Evolutionary conservation across 129 eudicot genomes (phyloP).

Genomic region (Chrysanthemum makinoi): DNA sequence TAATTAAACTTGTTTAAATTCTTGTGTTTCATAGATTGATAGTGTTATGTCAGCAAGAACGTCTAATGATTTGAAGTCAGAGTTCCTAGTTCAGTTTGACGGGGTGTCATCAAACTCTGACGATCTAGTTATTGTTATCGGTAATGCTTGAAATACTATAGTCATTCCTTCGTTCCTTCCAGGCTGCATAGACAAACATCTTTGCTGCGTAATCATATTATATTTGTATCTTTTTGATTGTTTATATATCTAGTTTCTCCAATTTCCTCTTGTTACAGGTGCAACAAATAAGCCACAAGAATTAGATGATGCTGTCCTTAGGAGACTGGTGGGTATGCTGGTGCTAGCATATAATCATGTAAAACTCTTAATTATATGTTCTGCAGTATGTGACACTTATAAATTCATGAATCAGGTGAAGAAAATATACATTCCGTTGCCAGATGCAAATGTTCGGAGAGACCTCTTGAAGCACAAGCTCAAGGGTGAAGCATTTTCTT

Average conservation of each 20-base stretch:
- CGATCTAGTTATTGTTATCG: conserved; percentile 85
- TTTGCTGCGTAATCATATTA: conserved; percentile 4
- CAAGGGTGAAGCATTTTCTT: conserved; percentile 86
- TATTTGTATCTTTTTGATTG: not conserved
- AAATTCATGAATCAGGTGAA: conserved; percentile 64
- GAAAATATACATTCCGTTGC: conserved; percentile 94
- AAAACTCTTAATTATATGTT: not conserved
- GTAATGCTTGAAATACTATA: conserved; percentile 29
- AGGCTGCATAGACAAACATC: too few species aligned
- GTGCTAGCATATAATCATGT: not conserved
- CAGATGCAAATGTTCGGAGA: conserved; percentile 74
- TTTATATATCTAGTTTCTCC: not conserved
- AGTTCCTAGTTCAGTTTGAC: conserved; percentile 96
- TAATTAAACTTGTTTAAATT: conserved; percentile 10
- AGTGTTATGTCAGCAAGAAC: conserved; percentile 96
- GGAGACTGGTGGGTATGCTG: conserved; percentile 78
- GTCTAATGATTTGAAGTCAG: conserved; percentile 81
- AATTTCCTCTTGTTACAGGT: conserved; percentile 53
- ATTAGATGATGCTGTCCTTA: conserved; percentile 94
- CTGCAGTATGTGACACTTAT: conserved; percentile 4
- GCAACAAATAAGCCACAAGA: conserved; percentile 99
- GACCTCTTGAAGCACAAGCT: conserved; percentile 77
- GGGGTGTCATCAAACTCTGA: conserved; percentile 82
- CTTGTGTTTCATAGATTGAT: conserved; percentile 57
- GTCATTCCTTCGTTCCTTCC: not conserved